Evolutionary conservation across 2,329 filamentous ascomycete species (phyloP).

Genomic region (Ceratocystis alfenasii): DNA sequence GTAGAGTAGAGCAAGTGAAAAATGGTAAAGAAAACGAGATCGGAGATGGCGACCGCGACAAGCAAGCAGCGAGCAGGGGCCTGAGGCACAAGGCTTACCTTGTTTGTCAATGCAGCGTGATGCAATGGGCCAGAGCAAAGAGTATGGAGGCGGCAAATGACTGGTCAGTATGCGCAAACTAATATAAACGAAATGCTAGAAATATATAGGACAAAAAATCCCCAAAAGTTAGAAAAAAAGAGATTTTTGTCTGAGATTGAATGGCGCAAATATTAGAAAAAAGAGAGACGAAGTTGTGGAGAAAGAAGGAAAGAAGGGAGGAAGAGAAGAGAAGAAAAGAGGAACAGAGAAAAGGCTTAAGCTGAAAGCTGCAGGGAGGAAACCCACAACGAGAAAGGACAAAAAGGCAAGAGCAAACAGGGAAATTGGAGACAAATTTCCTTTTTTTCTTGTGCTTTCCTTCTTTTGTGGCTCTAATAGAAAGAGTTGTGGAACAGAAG

Average conservation of each 20-base stretch:
- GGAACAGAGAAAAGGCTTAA: not conserved
- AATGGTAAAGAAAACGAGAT: not conserved
- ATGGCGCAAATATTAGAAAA: not conserved
- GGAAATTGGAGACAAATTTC: conserved; percentile 11
- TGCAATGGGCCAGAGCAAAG: conserved; percentile 17
- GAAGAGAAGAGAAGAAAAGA: not conserved
- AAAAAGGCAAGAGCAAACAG: conserved; percentile 5
- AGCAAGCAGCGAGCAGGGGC: conserved; percentile 11
- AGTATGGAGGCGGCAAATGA: not conserved
- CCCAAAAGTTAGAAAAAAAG: not conserved
- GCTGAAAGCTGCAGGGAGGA: not conserved
- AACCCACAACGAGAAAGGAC: not conserved
- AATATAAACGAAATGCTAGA: not conserved
- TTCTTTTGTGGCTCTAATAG: not conserved
- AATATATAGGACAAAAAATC: not conserved
- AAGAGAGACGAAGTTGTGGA: not conserved
- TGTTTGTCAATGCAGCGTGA: conserved; percentile 20
- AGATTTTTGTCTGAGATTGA: not conserved
- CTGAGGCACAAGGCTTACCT: conserved; percentile 21
- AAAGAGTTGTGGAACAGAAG: not conserved
- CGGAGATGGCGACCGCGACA: conserved; percentile 21
- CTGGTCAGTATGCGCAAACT: not conserved
- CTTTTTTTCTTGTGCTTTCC: not conserved
- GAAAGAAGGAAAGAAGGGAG: not conserved
- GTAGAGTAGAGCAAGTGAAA: not conserved